Conservation (phyloP, 2,329 filamentous ascomycete species). For the Fusarium secorum region DNA sequence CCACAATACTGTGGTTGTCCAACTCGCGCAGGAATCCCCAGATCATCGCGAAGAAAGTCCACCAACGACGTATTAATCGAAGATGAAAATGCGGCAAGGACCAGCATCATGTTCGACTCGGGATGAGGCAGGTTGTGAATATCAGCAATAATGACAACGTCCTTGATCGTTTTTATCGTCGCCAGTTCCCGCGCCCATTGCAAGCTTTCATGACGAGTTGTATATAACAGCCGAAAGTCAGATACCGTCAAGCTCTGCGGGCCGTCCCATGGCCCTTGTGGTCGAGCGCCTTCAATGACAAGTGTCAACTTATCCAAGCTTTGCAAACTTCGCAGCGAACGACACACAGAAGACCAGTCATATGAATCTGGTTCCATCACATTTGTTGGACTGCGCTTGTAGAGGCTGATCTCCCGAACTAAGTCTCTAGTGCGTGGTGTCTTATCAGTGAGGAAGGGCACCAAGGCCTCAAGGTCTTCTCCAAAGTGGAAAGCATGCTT, state of each 20-base stretch:
- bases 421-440: conserved; percentile 56
- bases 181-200: conserved; percentile 67
- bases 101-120: conserved; percentile 61
- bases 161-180: conserved; percentile 56
- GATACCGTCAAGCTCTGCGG: conserved; percentile 54
- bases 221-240: conserved; percentile 57
- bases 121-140: conserved; percentile 63
- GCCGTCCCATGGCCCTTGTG: conserved; percentile 58
- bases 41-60: conserved; percentile 55
- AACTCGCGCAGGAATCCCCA: conserved; percentile 38
- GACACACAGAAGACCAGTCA: conserved; percentile 63
- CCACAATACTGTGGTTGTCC: conserved; percentile 37
- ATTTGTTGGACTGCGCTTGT: conserved; percentile 62
- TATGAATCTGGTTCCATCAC: conserved; percentile 48
- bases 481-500: conserved; percentile 67
- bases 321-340: conserved; percentile 52
- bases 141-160: conserved; percentile 61
- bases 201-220: conserved; percentile 58
- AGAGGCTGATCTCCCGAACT: conserved; percentile 59
- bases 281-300: conserved; percentile 63
- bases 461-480: conserved; percentile 65
- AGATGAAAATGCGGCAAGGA: conserved; percentile 67
- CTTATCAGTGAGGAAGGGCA: conserved; percentile 66
- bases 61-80: conserved; percentile 65
- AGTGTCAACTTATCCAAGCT: conserved; percentile 56